phyloP scores from a whole-genome alignment of 805 yeast genomes.

The Metschnikowia picachoensis region DNA sequence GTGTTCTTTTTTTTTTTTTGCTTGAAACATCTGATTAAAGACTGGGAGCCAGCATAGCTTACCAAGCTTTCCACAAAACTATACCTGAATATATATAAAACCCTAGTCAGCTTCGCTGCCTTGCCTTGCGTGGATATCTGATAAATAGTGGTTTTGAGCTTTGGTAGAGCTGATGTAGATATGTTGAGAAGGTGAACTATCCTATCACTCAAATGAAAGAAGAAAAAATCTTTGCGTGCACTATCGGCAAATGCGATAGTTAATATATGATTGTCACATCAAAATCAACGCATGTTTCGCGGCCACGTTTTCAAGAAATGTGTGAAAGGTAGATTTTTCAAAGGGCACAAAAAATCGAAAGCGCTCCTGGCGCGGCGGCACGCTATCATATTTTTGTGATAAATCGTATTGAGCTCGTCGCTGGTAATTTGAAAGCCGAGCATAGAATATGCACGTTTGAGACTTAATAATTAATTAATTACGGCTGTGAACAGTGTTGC shows the following conservation, averaged over 20 bases:
- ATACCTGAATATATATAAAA: no score
- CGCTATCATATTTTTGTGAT: no score
- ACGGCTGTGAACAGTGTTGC: constrained; percentile 3
- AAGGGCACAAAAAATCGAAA: constrained; percentile 2
- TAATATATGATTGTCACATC: constrained; percentile 1
- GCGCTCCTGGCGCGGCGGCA: not conserved
- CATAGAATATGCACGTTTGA: no score
- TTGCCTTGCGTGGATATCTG: no score
- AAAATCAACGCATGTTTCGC: constrained; percentile 2
- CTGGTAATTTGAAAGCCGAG: no score
- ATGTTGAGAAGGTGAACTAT: not conserved
- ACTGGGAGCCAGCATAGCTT: no score
- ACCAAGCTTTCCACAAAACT: no score
- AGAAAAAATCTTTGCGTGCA: not conserved
- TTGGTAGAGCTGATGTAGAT: constrained; percentile 34
- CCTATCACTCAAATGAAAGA: not conserved
- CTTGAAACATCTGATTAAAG: no score
- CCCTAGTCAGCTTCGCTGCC: no score
- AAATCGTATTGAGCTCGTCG: no score
- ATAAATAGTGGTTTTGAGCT: constrained; percentile 42
- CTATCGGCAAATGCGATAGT: not conserved
- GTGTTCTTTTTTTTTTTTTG: no score
- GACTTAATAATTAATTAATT: not conserved
- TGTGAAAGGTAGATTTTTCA: not conserved
- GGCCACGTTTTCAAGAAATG: constrained; percentile 5